Base-by-base conservation (phyloP, 2,329 filamentous ascomycete genomes). In the Ascocoryne sarcoides region DNA sequence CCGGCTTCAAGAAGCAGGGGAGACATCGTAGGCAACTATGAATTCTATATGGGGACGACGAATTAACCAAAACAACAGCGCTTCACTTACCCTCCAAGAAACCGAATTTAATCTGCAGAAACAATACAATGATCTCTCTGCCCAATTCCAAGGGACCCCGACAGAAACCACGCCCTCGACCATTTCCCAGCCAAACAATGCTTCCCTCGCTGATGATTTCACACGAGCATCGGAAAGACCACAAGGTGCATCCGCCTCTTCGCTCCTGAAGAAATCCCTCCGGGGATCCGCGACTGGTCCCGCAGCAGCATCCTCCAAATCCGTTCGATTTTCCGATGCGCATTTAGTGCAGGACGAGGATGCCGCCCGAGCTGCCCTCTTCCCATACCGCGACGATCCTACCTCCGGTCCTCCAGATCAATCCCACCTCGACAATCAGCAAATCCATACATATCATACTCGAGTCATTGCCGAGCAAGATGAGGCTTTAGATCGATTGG, bases 381-480 rank as follows among this genome's bases (percentile, higher is more conserved):
- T 83, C 57, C 76, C 61, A 21, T 90, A 90, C 64, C 75, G 76
- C 45, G 84, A 90, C 58, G 75, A 87, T 51, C 82, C 82, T 0
- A 50, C 42, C 10, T 47, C 47, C n/a, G 55, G 47, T 3, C 52
- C 49, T 15, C 54, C 50, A 16, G 58, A 59, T 49, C 55, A 57
- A 52, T 59, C 50, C 55, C 64, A 45, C 65, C 69, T 95, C 58
- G 71, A 74, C 59, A 96, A 96, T 62, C 70, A 82, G 60, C 87
- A 95, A 64, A 81, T 96, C 49, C 84, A 95, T 64, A 70, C 74
- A 16, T 89, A 93, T 62, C 92, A 98, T 65, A 68, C 73, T 41
- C 78, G 79, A 47, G 79, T 95, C 18, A 69, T 98, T 28, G 72
- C 74, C n/a, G 81, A 95, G 47, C 92, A 98, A 64, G 92, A 98